Evolutionary conservation across 1,139 yeast genomes (phyloP).

Genomic region (Nakaseomyces sp.): DNA sequence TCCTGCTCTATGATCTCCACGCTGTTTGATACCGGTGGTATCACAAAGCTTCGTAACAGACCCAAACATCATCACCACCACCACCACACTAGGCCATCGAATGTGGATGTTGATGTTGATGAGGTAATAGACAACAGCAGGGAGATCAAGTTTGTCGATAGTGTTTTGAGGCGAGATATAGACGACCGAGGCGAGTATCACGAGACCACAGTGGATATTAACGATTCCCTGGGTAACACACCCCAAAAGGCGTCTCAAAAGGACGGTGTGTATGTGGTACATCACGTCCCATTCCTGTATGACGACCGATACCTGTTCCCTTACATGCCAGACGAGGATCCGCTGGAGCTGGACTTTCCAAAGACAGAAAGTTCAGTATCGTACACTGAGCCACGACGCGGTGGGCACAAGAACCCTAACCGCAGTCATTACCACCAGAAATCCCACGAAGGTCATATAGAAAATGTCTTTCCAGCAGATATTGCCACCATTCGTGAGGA

Average conservation of each 20-base stretch:
- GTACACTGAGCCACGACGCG: neutral
- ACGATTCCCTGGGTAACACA: slow-evolving; percentile 5
- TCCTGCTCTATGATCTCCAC: neutral
- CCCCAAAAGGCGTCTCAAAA: neutral
- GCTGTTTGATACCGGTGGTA: neutral
- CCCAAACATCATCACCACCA: neutral
- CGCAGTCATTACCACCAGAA: neutral
- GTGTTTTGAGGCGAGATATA: slow-evolving; percentile 13
- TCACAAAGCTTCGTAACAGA: neutral
- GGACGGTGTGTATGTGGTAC: neutral
- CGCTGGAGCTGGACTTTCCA: neutral
- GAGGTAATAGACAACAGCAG: neutral
- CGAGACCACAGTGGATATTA: slow-evolving; percentile 11
- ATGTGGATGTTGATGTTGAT: neutral
- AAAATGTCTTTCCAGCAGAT: neutral
- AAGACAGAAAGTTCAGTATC: neutral
- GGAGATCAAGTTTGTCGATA: slow-evolving; percentile 10
- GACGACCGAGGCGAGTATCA: slow-evolving; percentile 9
- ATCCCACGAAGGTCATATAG: neutral
- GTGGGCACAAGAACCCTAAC: neutral
- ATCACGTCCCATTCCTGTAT: neutral
- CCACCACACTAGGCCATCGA: neutral
- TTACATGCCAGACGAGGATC: slow-evolving; percentile 3
- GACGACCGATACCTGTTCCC: slow-evolving; percentile 1
- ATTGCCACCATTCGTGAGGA: neutral